Conservation (phyloP, 768 basidiomycete species). For the Suillus placidus region DNA sequence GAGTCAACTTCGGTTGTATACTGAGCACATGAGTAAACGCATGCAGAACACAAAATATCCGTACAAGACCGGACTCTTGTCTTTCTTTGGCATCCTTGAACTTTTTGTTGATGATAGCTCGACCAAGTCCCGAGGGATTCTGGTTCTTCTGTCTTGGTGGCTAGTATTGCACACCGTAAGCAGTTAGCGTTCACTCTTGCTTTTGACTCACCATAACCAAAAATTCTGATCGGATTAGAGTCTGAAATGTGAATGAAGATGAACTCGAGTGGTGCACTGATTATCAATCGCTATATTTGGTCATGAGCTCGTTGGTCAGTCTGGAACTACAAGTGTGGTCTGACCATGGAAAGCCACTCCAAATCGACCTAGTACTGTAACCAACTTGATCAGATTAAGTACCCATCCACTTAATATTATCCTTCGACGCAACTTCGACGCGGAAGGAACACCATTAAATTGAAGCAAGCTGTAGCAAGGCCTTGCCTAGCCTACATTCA, state of each 20-base stretch:
- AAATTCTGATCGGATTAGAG: not conserved
- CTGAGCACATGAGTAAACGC: conserved; percentile 38
- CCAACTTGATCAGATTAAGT: not conserved
- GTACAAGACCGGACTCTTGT: conserved; percentile 60
- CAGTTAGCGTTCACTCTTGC: not conserved
- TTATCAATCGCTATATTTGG: conserved; percentile 2
- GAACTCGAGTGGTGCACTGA: not conserved
- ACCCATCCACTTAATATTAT: not conserved
- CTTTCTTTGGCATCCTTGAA: conserved; percentile 42
- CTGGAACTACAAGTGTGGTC: too few relatives aligned
- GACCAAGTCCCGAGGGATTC: conserved; percentile 84
- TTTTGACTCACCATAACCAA: not conserved
- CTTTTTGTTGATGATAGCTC: conserved; percentile 93
- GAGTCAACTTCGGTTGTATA: conserved; percentile 77
- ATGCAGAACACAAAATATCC: conserved; percentile 25
- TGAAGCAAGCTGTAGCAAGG: not conserved
- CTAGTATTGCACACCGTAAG: conserved; percentile 32
- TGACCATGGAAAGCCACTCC: too few relatives aligned
- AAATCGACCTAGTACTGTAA: not conserved
- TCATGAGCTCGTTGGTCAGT: not conserved
- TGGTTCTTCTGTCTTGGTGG: conserved; percentile 60
- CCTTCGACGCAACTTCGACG: not conserved
- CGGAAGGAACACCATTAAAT: not conserved
- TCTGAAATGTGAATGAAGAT: not conserved
- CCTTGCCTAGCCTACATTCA: not conserved